Percentiles rank a stretch among this genome's conserved stretches.
These are phyloP conservation scores for Candida tetrigidarum DNA, from an alignment of 1,139 yeast species.

Conservation along the genomic window DNA sequence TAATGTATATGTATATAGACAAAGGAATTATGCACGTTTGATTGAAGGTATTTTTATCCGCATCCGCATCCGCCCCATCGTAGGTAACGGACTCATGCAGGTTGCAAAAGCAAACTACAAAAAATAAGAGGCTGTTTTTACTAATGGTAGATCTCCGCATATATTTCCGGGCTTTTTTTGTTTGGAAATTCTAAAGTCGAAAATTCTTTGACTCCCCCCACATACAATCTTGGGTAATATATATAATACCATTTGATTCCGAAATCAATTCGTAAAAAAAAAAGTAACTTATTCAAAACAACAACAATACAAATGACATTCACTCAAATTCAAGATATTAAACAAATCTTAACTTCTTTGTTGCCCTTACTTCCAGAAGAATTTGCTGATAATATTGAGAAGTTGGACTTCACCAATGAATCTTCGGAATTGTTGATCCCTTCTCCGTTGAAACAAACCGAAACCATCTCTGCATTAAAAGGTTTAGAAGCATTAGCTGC, in stretches of 20 bases:
- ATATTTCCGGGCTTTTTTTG: too few relatives aligned
- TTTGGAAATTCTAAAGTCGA: too few relatives aligned
- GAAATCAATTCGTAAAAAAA: not conserved
- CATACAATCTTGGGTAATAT: too few relatives aligned
- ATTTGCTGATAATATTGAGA: conserved; percentile 19
- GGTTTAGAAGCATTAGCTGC: conserved; percentile 30
- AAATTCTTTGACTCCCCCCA: too few relatives aligned
- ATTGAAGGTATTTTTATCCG: not conserved
- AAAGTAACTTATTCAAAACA: too few relatives aligned
- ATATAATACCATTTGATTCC: not conserved
- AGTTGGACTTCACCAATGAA: conserved; percentile 21
- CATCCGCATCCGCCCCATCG: too few relatives aligned
- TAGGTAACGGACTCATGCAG: conserved; percentile 3
- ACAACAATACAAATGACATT: too few relatives aligned
- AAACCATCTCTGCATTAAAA: conserved; percentile 32
- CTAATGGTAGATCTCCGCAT: not conserved
- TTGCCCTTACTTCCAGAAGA: conserved; percentile 23
- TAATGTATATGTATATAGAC: not conserved
- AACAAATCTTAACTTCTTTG: conserved; percentile 21
- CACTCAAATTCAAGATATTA: conserved; percentile 17
- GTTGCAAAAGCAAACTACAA: not conserved
- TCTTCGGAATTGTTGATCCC: conserved; percentile 24
- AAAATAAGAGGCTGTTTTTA: not conserved
- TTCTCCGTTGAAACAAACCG: conserved; percentile 32
- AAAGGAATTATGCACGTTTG: not conserved